Conservation (phyloP, 192 early-diverging fungal genomes). For the Cetraspora pellucida region DNA sequence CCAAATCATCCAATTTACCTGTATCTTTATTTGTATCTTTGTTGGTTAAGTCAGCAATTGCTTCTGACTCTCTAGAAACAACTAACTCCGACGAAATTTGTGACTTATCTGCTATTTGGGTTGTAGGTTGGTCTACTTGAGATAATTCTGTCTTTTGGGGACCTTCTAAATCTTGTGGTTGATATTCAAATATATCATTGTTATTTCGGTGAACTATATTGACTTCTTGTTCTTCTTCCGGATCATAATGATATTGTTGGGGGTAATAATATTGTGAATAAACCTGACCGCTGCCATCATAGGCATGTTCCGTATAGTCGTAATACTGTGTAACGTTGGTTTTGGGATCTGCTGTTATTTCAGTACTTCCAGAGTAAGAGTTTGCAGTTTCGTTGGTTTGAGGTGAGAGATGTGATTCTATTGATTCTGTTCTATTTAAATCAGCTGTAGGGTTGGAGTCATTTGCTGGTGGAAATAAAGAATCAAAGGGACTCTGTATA, state of each 20-base stretch:
- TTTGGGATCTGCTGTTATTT: not conserved
- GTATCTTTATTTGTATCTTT: not conserved
- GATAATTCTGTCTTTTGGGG: not conserved
- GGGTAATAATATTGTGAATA: conserved; percentile 33
- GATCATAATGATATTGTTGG: conserved; percentile 28
- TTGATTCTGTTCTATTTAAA: not conserved
- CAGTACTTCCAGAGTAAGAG: not conserved
- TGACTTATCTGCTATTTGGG: not conserved
- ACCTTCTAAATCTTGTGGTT: not conserved
- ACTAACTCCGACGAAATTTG: not conserved
- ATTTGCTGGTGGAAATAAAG: not conserved
- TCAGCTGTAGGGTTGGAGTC: not conserved
- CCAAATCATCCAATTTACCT: conserved; percentile 9
- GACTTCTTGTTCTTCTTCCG: conserved; percentile 12
- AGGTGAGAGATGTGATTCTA: not conserved
- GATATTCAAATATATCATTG: conserved; percentile 20
- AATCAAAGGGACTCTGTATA: not conserved
- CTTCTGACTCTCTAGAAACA: not conserved
- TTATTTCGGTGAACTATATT: not conserved
- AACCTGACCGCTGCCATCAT: conserved; percentile 15
- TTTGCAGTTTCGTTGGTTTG: not conserved
- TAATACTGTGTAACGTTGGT: not conserved
- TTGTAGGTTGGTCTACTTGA: not conserved
- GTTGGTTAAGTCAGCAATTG: not conserved
- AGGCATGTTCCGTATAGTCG: not conserved